Evolutionary conservation across 345 rosid species (phyloP).

Genomic region (Gossypium sturtianum): DNA sequence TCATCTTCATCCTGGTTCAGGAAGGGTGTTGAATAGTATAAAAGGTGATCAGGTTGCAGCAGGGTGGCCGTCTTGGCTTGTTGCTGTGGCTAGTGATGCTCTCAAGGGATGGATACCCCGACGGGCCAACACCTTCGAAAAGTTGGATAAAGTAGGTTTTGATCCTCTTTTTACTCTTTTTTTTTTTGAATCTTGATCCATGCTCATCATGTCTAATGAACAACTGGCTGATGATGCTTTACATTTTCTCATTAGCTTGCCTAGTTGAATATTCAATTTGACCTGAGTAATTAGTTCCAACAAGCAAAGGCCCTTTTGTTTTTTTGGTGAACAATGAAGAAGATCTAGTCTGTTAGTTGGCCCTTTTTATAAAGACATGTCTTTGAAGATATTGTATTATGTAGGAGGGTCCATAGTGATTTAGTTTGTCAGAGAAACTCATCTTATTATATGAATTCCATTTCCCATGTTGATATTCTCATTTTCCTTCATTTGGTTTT

Average conservation of each 20-base stretch:
- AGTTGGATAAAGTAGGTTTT: conserved; percentile 65
- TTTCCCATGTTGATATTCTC: conserved; percentile 8
- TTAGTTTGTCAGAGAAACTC: neutral
- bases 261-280: neutral
- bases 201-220: neutral
- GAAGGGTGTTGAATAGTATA: conserved; percentile 35
- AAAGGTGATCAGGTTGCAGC: conserved; percentile 60
- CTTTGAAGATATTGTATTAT: neutral
- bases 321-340: neutral
- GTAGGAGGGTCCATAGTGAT: neutral
- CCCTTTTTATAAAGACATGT: neutral
- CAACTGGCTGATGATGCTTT: neutral
- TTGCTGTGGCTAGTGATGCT: conserved; percentile 67
- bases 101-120: conserved; percentile 80
- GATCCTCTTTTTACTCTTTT: neutral
- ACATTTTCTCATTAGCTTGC: neutral
- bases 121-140: conserved; percentile 63
- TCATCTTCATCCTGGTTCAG: conserved; percentile 35
- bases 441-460: neutral
- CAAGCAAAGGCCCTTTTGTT: neutral
- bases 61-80: conserved; percentile 97
- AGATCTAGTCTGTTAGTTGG: neutral
- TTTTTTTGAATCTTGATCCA: neutral
- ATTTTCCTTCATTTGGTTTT: neutral
- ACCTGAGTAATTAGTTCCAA: neutral